phyloP scores from a whole-genome alignment of 495 filamentous ascomycete species.

The Evernia prunastri region DNA sequence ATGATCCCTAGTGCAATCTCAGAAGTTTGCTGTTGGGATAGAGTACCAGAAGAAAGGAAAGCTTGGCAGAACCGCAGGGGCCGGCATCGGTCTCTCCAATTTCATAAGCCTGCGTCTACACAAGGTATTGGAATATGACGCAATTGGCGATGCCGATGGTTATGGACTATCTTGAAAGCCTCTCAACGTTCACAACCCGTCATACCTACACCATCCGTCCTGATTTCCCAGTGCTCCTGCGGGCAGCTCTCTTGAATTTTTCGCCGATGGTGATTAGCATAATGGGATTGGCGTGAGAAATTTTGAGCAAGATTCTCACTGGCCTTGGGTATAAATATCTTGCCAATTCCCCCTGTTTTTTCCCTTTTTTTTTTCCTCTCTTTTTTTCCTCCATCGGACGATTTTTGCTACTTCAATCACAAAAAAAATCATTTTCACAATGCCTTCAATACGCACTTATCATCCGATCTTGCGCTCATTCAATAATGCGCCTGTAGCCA shows the following conservation, averaged over 20 bases:
- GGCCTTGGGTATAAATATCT: background rate
- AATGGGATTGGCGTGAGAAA: background rate
- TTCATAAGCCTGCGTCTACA: background rate
- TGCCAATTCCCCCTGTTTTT: background rate
- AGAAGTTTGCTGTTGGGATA: too few species aligned
- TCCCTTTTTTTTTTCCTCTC: background rate
- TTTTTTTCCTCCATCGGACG: background rate
- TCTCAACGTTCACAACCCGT: background rate
- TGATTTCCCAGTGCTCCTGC: background rate
- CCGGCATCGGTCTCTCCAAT: background rate
- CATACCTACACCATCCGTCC: background rate
- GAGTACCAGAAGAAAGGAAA: background rate
- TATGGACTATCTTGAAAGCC: background rate
- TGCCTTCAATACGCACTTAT: conserved; percentile 1
- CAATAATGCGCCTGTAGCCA: background rate
- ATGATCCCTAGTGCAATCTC: background rate
- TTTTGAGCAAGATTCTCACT: background rate
- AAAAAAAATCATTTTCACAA: conserved; percentile 3
- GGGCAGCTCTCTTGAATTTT: background rate
- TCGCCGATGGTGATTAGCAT: background rate
- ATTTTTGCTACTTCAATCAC: background rate
- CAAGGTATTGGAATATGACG: background rate
- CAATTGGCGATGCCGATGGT: background rate
- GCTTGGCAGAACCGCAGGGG: background rate
- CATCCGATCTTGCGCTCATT: background rate